Percentiles rank a stretch among this genome's conserved stretches.
Conservation (phyloP, 2,329 filamentous ascomycete species). For the Stagonosporopsis tanaceti region DNA sequence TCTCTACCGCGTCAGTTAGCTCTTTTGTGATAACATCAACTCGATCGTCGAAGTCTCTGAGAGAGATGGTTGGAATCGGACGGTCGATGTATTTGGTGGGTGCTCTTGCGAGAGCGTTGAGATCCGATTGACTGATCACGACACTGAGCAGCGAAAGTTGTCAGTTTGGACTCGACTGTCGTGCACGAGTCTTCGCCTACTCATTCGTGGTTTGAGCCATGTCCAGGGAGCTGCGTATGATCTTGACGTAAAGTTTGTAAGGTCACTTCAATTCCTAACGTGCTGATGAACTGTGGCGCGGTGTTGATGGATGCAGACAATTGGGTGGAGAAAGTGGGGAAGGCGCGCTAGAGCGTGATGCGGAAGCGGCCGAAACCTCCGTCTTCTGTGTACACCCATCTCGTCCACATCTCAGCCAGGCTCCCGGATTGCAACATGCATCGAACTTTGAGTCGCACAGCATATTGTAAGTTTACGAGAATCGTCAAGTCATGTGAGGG, state of each 20-base stretch:
- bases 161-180: neutral
- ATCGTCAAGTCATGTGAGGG: too few species aligned
- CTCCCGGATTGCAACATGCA: too few species aligned
- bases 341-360: neutral
- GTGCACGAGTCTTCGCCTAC: neutral
- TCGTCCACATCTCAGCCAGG: too few species aligned
- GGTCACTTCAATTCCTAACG: neutral
- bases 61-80: slow-evolving; percentile 53
- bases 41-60: slow-evolving; percentile 61
- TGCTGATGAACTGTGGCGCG: neutral
- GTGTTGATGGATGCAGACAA: neutral
- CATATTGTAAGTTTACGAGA: too few species aligned
- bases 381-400: too few species aligned
- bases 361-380: too few species aligned
- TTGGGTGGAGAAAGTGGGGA: slow-evolving; percentile 1
- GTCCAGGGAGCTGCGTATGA: neutral
- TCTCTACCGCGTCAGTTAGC: slow-evolving; percentile 63
- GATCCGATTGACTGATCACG: neutral
- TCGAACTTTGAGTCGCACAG: too few species aligned
- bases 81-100: slow-evolving; percentile 31
- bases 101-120: slow-evolving; percentile 22
- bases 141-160: neutral
- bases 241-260: neutral
- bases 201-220: slow-evolving; percentile 2
- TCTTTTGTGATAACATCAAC: slow-evolving; percentile 63